Conservation (phyloP, 305 asterid genomes). For the Solanum hybrid region DNA sequence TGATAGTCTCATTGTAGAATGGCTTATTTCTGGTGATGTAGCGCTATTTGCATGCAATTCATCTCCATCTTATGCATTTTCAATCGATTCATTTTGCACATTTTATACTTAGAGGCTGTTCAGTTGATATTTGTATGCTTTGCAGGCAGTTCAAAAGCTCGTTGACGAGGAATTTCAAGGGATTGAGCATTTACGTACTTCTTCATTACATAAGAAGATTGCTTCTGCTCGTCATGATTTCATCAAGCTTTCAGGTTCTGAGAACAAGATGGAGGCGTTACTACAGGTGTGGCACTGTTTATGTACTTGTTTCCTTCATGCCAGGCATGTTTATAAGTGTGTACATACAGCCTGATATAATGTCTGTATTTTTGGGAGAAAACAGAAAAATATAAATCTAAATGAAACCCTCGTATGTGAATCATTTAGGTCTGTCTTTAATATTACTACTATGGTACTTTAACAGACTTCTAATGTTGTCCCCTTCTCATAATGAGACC, state of each 20-base stretch:
- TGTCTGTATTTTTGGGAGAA: neutral
- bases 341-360: neutral
- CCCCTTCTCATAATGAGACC: neutral
- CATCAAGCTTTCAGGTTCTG: slow-evolving; percentile 88
- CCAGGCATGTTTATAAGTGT: neutral
- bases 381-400: neutral
- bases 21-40: neutral
- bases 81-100: neutral
- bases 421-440: neutral
- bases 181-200: slow-evolving; percentile 78
- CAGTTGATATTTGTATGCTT: slow-evolving; percentile 3
- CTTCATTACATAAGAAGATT: slow-evolving; percentile 88
- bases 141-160: slow-evolving; percentile 79
- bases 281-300: slow-evolving; percentile 48
- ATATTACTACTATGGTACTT: neutral
- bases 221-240: slow-evolving; percentile 94
- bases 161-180: slow-evolving; percentile 96
- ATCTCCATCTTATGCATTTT: neutral
- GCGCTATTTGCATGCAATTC: neutral
- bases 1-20: neutral
- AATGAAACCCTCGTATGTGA: neutral
- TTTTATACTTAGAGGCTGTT: neutral
- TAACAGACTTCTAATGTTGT: neutral
- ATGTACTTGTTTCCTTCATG: neutral
- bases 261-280: slow-evolving; percentile 92